Evolutionary conservation across 225 moss, liverwort and hornwort genomes (phyloP), one percentile per base, ranked within the genome.

Genomic region (Marchantia polymorpha): DNA sequence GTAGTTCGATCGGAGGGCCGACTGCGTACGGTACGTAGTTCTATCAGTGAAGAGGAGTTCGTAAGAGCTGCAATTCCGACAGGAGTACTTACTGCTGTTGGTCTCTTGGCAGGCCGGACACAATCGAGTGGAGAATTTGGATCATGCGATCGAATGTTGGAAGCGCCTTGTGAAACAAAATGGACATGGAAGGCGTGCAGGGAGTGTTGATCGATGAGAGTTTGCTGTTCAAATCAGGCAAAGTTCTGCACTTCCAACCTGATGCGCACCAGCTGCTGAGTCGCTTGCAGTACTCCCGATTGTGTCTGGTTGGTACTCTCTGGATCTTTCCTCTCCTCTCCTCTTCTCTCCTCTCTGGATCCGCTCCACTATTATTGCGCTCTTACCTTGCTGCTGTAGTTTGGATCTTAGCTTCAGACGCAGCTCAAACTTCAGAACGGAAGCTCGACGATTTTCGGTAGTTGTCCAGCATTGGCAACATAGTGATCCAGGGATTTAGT

Each of bases 211-310:
- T 84, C 6, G 87, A 87, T 39, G 82, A 70, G 13, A 72, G 30
- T 7, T 25, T 82, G 2, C 49, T 87, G 66, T 87, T 84, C 63
- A 56, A 49, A 39, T 59, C 39, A 25, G 79, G 69, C 30, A n/a
- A 64, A 68, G 69, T 56, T 15, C 30, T 81, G 50, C 52, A 80
- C n/a, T 72, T 82, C 20, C 39, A 54, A 71, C 73, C 82, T 15
- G 73, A 82, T 53, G 87, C 78, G 0, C 10, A 65, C 46, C 83
- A 47, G 30, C 79, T 84, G 72, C 79, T 87, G 49, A 51, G 75
- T 75, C 87, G 87, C 51, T 50, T 87, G 73, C 87, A 67, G 31
- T 82, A 81, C 80, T 87, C 87, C 76, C 81, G 75, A 22, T 80
- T 87, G 77, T 27, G 56, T 29, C 65, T 87, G 39, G 87, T 86